Conservation (phyloP, 805 yeast genomes). For the Spathaspora sp. region DNA sequence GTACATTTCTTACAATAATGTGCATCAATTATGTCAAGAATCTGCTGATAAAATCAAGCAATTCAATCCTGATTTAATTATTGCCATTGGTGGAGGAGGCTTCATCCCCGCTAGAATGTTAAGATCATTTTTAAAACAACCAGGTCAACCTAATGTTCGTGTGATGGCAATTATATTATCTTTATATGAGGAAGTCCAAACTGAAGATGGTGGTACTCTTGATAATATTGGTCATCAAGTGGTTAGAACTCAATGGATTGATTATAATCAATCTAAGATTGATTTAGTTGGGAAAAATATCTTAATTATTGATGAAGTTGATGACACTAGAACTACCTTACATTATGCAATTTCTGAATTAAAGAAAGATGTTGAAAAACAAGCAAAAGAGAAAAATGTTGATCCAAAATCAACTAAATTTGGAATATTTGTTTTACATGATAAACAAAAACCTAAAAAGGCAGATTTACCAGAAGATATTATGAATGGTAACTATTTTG, state of each 20-base stretch:
- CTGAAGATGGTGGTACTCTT: conserved; percentile 44
- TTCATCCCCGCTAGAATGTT: conserved; percentile 96
- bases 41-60: conserved; percentile 58
- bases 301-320: conserved; percentile 78
- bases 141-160: conserved; percentile 83
- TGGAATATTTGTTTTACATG: conserved; percentile 75
- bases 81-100: conserved; percentile 98
- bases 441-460: conserved; percentile 66
- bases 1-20: conserved; percentile 77
- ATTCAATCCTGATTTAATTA: conserved; percentile 83
- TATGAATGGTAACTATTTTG: conserved; percentile 60
- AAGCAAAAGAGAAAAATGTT: conserved; percentile 50
- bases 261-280: conserved; percentile 60
- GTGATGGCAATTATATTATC: conserved; percentile 94
- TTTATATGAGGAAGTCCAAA: conserved; percentile 76
- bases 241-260: conserved; percentile 81
- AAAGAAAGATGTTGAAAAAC: conserved; percentile 64
- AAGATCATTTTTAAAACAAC: conserved; percentile 86
- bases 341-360: conserved; percentile 76
- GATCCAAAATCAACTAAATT: conserved; percentile 54
- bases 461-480: conserved; percentile 69
- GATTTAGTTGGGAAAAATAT: conserved; percentile 67
- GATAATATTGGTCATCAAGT: conserved; percentile 62
- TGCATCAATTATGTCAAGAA: conserved; percentile 70
- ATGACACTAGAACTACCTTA: conserved; percentile 80